phyloP scores from a whole-genome alignment of 2,329 filamentous ascomycete genomes.

The Botryosphaeria agaves region DNA sequence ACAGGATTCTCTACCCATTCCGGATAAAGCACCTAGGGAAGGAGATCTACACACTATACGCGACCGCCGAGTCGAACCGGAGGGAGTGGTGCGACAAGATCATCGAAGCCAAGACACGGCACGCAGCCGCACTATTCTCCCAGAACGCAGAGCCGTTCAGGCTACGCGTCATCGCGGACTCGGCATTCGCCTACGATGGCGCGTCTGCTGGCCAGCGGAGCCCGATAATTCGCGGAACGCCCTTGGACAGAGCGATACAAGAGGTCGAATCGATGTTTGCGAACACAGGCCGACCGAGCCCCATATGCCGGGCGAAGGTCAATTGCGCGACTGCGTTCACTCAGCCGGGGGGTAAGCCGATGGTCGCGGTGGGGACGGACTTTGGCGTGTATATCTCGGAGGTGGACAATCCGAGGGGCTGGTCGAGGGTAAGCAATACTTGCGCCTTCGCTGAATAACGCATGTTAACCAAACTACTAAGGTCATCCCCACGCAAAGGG shows the following conservation, averaged over 20 bases:
- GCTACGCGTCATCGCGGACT: slow-evolving; percentile 78
- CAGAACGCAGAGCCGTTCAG: slow-evolving; percentile 96
- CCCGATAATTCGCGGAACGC: slow-evolving; percentile 76
- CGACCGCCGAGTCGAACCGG: slow-evolving; percentile 54
- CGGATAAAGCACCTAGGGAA: slow-evolving; percentile 89
- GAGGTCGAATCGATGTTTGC: slow-evolving; percentile 67
- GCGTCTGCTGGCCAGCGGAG: slow-evolving; percentile 34
- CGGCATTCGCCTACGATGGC: slow-evolving; percentile 70
- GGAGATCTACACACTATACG: slow-evolving; percentile 83
- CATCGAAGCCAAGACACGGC: slow-evolving; percentile 82
- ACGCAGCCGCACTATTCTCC: slow-evolving; percentile 72
- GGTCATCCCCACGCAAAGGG: slow-evolving; percentile 58
- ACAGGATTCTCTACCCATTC: slow-evolving; percentile 84
- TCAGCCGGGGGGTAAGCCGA: slow-evolving; percentile 59
- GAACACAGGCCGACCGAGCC: slow-evolving; percentile 47
- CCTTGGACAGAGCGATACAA: slow-evolving; percentile 74
- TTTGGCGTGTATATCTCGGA: slow-evolving; percentile 86
- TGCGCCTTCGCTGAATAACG: neutral
- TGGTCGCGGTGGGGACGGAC: slow-evolving; percentile 90
- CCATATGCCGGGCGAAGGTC: slow-evolving; percentile 70
- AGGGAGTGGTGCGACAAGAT: slow-evolving; percentile 89
- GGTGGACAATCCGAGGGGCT: slow-evolving; percentile 74
- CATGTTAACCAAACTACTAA: slow-evolving; percentile 24
- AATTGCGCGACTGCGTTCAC: slow-evolving; percentile 89
- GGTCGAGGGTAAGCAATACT: slow-evolving; percentile 57